Evolutionary conservation across 2,329 filamentous ascomycete species (phyloP), one percentile per base, ranked within the genome.

Genomic region (Acarospora socialis): DNA sequence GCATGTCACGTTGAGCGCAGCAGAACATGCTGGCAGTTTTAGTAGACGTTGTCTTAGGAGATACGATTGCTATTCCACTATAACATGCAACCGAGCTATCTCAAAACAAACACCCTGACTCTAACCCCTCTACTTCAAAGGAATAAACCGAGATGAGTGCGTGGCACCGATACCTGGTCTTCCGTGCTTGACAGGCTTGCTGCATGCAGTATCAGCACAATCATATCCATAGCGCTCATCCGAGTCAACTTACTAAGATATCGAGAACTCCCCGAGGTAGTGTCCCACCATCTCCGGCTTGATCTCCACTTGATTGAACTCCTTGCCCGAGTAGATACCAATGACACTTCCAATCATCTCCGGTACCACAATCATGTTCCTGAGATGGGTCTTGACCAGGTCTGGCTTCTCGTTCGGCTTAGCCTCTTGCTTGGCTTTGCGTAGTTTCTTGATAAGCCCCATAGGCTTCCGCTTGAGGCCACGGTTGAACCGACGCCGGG

Each of bases 261-360:
- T 98, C 51, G 86, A 94, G 77, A 98, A 98, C 70, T 98, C 90
- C 58, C 73, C 90, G 50, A 98, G 74, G 75, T 94, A 94, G 74
- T 95, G 87, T 63, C 90, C 90, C 66, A 98, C 90, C 90, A 98
- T 98, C 76, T 98, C 90, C 54, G 90, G 90, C 79, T 94, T 94
- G 72, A 98, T 90, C 69, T 98, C 90, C 55, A 98, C 86, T 76
- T 94, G 87, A 80, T 98, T 98, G 81, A 98, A 98, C 69, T 95
- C 86, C 80, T 98, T 98, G 61, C 90, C 90, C 50, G 83, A 93
- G 81, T 98, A 98, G 73, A 98, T 90, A 62, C 86, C 90, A 56
- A 98, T 81, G 56, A 98, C 87, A 66, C 73, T 81, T 56, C 90
- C 90, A 61, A 98, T 98, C 90, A 98, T 95, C 76, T 98, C 90